Conservation (phyloP, 106 monocot species). For the Acorus gramineus region DNA sequence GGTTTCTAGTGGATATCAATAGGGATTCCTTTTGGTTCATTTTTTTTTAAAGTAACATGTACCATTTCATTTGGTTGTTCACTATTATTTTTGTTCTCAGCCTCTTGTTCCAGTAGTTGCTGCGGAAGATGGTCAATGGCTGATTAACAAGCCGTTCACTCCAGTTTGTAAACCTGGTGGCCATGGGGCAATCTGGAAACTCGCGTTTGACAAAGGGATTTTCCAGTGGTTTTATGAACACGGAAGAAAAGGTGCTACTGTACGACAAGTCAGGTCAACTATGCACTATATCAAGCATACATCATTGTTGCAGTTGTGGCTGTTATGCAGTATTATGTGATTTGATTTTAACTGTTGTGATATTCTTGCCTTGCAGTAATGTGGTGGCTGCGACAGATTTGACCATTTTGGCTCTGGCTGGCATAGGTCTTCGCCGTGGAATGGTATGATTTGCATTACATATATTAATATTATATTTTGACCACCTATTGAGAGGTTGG, state of each 20-base stretch:
- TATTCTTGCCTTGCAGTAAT: constrained; percentile 47
- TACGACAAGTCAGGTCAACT: constrained; percentile 94
- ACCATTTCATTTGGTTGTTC: too few species aligned
- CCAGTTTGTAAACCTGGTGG: constrained; percentile 93
- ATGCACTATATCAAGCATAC: not conserved
- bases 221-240: constrained; percentile 73
- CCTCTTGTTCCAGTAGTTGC: constrained; percentile 88
- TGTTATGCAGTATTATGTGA: too few species aligned
- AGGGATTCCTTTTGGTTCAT: not conserved
- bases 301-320: too few species aligned
- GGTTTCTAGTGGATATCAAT: constrained; percentile 24
- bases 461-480: too few species aligned
- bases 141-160: constrained; percentile 39
- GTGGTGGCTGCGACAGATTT: constrained; percentile 97
- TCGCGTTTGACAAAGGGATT: constrained; percentile 87
- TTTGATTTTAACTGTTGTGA: too few species aligned
- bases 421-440: constrained; percentile 55
- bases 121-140: constrained; percentile 81
- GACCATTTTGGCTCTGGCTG: constrained; percentile 84
- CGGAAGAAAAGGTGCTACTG: constrained; percentile 88
- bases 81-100: constrained; percentile 17
- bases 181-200: constrained; percentile 98
- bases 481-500: too few species aligned
- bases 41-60: not conserved
- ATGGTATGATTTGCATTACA: constrained; percentile 37